phyloP scores from a whole-genome alignment of 1,284 basidiomycete species.

The Kwoniella shivajii region DNA sequence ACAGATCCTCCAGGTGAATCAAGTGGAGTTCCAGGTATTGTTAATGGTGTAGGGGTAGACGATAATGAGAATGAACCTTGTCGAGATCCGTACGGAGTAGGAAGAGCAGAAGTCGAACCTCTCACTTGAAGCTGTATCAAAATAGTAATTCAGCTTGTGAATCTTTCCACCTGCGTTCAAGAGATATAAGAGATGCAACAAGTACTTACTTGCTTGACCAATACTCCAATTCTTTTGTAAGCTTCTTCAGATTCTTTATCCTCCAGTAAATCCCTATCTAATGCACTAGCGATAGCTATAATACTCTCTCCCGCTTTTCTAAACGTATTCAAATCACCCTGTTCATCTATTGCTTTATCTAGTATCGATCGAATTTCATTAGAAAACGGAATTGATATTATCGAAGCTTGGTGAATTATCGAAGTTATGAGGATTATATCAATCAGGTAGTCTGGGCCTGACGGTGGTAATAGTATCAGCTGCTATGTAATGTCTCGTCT shows the following conservation, averaged over 20 bases:
- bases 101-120: conserved; percentile 3
- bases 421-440: conserved; percentile 33
- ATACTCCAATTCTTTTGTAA: conserved; percentile 23
- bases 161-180: too few species aligned
- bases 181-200: too few species aligned
- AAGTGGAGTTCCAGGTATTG: not conserved
- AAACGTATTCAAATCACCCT: conserved; percentile 23
- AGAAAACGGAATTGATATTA: conserved; percentile 29
- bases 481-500: not conserved
- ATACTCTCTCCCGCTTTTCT: conserved; percentile 23
- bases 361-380: conserved; percentile 26
- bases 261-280: conserved; percentile 23
- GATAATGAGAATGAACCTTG: not conserved
- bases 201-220: conserved; percentile 28
- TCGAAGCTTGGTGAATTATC: conserved; percentile 34
- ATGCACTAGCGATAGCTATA: conserved; percentile 14
- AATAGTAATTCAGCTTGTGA: too few species aligned
- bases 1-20: conserved; percentile 6
- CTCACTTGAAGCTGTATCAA: conserved; percentile 20
- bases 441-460: conserved; percentile 42
- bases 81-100: not conserved
- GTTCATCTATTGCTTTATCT: conserved; percentile 24
- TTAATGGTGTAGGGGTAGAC: not conserved
- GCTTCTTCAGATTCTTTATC: conserved; percentile 28
- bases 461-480: not conserved